A percentile compares a stretch with the other conserved stretches of the same genome.
phyloP scores from a whole-genome alignment of 345 rosid species.

The Gossypium anomalum region DNA sequence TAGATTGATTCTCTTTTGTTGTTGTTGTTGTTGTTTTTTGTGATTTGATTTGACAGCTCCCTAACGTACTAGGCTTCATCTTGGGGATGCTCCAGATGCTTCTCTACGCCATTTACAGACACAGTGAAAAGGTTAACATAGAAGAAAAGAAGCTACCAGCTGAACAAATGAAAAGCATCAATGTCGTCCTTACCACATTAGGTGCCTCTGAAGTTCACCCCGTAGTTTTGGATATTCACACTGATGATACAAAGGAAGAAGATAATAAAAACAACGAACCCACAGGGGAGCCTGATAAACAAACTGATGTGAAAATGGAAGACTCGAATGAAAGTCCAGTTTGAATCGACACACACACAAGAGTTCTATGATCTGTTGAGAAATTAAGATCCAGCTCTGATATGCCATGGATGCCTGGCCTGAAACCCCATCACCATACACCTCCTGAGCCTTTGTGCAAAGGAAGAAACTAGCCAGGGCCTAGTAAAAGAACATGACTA shows the following conservation, averaged over 20 bases:
- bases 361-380: background rate
- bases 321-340: conserved; percentile 25
- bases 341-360: background rate
- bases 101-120: conserved; percentile 53
- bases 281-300: background rate
- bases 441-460: no score
- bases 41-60: conserved; percentile 38
- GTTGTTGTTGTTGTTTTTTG: background rate
- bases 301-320: conserved; percentile 8
- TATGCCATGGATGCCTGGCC: background rate
- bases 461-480: no score
- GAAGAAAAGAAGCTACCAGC: conserved; percentile 29
- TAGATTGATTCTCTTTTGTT: background rate
- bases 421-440: background rate
- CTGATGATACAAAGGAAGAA: background rate
- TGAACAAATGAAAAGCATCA: conserved; percentile 23
- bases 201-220: conserved; percentile 34
- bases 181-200: conserved; percentile 13
- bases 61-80: conserved; percentile 67
- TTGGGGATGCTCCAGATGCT: conserved; percentile 74
- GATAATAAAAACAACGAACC: background rate
- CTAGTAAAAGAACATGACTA: background rate
- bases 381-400: background rate
- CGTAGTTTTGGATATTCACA: conserved; percentile 11
- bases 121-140: conserved; percentile 19